A percentile compares a stretch with the other conserved stretches of the same genome.
These are phyloP conservation scores for Datisca glomerata DNA, from an alignment of 306 rosid species.

Conservation along the genomic window DNA sequence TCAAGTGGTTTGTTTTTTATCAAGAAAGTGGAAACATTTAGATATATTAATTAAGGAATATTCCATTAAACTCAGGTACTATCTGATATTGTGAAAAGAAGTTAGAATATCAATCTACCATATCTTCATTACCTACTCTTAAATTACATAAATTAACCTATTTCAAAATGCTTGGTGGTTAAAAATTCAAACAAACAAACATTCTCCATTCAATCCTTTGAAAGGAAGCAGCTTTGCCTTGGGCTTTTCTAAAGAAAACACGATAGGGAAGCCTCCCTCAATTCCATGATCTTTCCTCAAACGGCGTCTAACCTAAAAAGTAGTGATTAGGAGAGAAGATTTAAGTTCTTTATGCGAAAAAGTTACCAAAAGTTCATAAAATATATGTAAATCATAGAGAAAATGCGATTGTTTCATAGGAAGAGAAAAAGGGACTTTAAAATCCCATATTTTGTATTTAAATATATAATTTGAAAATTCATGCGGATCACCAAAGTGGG, in stretches of 20 bases:
- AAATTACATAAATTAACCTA: too few species aligned
- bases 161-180: too few species aligned
- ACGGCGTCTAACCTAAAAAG: slow-evolving; percentile 68
- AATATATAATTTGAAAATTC: too few species aligned
- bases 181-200: background rate
- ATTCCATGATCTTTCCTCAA: slow-evolving; percentile 70
- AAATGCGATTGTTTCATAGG: too few species aligned
- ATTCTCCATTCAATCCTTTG: slow-evolving; percentile 74
- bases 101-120: slow-evolving; percentile 16
- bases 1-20: too few species aligned
- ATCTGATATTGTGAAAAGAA: slow-evolving; percentile 41
- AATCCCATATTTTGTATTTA: too few species aligned
- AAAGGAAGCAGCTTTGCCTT: slow-evolving; percentile 91
- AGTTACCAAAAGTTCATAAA: background rate
- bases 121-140: too few species aligned
- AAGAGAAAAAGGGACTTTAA: too few species aligned
- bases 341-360: slow-evolving; percentile 1
- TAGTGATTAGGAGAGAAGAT: slow-evolving; percentile 6
- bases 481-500: too few species aligned
- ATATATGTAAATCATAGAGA: too few species aligned
- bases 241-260: slow-evolving; percentile 89
- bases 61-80: slow-evolving; percentile 84
- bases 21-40: too few species aligned
- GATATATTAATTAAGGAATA: too few species aligned
- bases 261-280: slow-evolving; percentile 86